phyloP scores from a whole-genome alignment of 2,329 filamentous ascomycete genomes.

The Microascus cirrosus region DNA sequence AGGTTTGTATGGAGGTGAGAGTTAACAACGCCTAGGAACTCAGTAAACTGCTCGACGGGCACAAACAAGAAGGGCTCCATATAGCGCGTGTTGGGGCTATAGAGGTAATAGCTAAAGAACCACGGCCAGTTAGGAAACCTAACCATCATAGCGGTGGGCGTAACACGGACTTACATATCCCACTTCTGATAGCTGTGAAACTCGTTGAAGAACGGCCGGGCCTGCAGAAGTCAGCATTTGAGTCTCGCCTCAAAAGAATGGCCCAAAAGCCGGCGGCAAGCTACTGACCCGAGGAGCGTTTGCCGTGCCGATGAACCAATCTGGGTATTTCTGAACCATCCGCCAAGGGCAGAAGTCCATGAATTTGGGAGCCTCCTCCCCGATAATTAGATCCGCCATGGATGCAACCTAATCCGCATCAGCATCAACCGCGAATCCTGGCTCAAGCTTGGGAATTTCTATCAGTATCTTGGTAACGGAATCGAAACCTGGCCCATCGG shows the following conservation, averaged over 20 bases:
- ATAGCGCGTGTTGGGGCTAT: slow-evolving; percentile 33
- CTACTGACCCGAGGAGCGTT: slow-evolving; percentile 34
- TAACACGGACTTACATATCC: slow-evolving; percentile 56
- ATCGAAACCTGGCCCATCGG: not conserved
- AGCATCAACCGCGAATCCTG: not conserved
- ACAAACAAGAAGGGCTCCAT: slow-evolving; percentile 55
- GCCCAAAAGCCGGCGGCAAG: not conserved
- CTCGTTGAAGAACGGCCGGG: slow-evolving; percentile 39
- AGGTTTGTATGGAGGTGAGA: slow-evolving; percentile 39
- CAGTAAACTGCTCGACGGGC: slow-evolving; percentile 51
- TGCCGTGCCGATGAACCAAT: slow-evolving; percentile 41
- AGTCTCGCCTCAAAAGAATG: not conserved
- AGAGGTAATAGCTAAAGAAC: slow-evolving; percentile 51
- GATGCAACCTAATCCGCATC: not conserved
- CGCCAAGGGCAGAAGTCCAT: slow-evolving; percentile 37
- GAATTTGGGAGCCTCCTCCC: slow-evolving; percentile 4
- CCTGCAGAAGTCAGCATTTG: slow-evolving; percentile 15
- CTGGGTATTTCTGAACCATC: slow-evolving; percentile 45
- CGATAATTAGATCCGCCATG: not conserved
- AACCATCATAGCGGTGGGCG: not conserved
- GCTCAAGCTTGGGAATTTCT: not conserved
- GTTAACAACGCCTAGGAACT: slow-evolving; percentile 57
- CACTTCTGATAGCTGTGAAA: slow-evolving; percentile 40
- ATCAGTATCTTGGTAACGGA: not conserved
- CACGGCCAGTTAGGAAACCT: not conserved